Percentiles rank a stretch among this genome's conserved stretches.
These are phyloP conservation scores for Yamadazyma paraphyllophila DNA, from an alignment of 805 yeast genomes.

Conservation along the genomic window DNA sequence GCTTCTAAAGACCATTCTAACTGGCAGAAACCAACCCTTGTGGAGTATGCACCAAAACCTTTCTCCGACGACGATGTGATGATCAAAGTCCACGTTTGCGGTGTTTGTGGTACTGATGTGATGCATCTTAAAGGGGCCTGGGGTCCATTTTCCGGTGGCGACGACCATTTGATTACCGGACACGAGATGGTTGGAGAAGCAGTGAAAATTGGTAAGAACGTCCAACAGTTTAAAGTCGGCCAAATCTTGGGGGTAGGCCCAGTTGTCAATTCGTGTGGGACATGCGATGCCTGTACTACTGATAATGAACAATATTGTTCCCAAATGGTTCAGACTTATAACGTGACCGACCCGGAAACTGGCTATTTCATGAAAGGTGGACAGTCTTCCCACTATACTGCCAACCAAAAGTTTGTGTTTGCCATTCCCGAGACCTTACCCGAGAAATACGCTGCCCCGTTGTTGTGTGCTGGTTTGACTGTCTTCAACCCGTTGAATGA, in stretches of 20 bases:
- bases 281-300: no score
- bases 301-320: no score
- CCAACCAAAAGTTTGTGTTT: no score
- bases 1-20: constrained; percentile 4
- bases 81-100: constrained; percentile 47
- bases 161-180: constrained; percentile 46
- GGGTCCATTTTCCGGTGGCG: constrained; percentile 33
- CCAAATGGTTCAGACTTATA: no score
- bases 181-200: constrained; percentile 68
- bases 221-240: constrained; percentile 55
- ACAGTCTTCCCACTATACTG: no score
- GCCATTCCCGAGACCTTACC: no score
- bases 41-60: constrained; percentile 10
- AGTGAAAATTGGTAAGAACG: constrained; percentile 56
- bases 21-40: constrained; percentile 6
- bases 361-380: no score
- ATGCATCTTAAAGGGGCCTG: constrained; percentile 54
- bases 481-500: no score
- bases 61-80: constrained; percentile 8
- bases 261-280: no score
- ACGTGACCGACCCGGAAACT: no score
- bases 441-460: no score
- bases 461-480: no score
- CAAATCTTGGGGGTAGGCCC: constrained; percentile 59
- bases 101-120: constrained; percentile 63